Evolutionary conservation across 208 protist species (phyloP), one percentile per base, ranked within the genome.

Genomic region (Leptomonas pyrrhocoris): DNA sequence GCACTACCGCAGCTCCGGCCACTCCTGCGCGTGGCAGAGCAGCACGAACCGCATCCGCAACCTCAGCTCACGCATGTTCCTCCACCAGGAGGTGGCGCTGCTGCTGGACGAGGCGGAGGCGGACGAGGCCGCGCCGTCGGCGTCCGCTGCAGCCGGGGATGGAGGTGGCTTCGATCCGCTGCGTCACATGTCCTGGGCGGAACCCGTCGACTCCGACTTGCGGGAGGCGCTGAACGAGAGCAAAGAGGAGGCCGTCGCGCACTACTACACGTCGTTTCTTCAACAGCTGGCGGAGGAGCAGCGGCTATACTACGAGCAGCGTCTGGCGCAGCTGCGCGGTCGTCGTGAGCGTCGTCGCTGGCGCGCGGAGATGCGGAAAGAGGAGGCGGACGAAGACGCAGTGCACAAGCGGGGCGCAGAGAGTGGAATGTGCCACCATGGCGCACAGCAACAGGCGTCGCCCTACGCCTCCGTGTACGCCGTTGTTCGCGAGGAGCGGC

Each of bases 1-100:
- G 21, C 92, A 96, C 75, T 91, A 84, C 60, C 62, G 81, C 19
- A 59, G 16, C 48, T 89, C 83, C 16, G 83, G 83, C 8, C 92
- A 96, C 79, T 87, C 85, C 46, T 90, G 84, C 61, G 67, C 86
- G 43, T 77, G 88, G 74, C 86, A 96, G 81, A 83, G 79, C 66
- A 80, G 63, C 58, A 90, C 87, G 0, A 84, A 74, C 23, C 87
- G 92, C 7, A 86, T 96, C 30, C 90, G 85, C 73, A 88, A 89
- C 68, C 46, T 84, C 51, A 50, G 65, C 43, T 75, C 80, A 12
- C 81, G 82, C 40, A 85, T 82, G 58, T 96, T 94, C 58, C 63
- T 96, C 0, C 86, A 94, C 51, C 91, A 93, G 59, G 80, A 92
- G 64, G 77, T 93, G 38, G 86, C 86, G n/a, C 78, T 90, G 30